Evolutionary conservation across 257 asterid genomes (phyloP), one percentile per base, ranked within the genome.

Genomic region (Scutellaria barbata): DNA sequence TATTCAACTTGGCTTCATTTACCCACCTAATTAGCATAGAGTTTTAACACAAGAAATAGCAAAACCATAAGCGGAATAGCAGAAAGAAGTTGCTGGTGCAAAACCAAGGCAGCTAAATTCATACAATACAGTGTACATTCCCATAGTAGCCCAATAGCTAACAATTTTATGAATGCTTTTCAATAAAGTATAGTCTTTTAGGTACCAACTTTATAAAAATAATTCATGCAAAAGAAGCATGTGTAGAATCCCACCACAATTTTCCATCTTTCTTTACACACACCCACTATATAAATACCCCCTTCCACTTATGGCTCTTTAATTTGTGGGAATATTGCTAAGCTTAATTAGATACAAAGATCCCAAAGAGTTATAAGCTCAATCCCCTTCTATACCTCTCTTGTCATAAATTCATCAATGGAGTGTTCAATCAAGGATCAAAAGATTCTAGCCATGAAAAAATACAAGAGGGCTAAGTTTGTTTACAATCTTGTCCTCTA

Each of bases 401-500:
- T 58, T 68, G 51, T 7, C 66, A 58, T 63, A 3, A 51, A 62
- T 58, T 50, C 69, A 75, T 61, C 75, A 5, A 80, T 86, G 89
- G 87, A 80, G 74, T 17, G 72, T 76, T 69, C 89, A 57, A 66
- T 53, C 64, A 77, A 75, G 62, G 61, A 25, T 10, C 76, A 77
- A 40, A 80, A 85, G 77, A 33, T 74, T 16, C 55, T 78, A 80
- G 79, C 88, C 83, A 75, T 75, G 83, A 79, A 74, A 68, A 75
- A 22, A 35, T 61, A 77, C 81, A 84, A 72, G 66, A 88, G 73
- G 76, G 80, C 79, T 76, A 70, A 70, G 33, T 56, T 87, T 73
- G 47, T 80, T 3, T 87, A 73, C 76, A 80, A 79, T 50, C 20
- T 88, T 22, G 54, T 74, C 13, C 86, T 85, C 57, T 88, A 85